A percentile compares a stretch with the other conserved stretches of the same genome.
phyloP scores from a whole-genome alignment of 2,329 filamentous ascomycete species.

The Fusarium robinianum region DNA sequence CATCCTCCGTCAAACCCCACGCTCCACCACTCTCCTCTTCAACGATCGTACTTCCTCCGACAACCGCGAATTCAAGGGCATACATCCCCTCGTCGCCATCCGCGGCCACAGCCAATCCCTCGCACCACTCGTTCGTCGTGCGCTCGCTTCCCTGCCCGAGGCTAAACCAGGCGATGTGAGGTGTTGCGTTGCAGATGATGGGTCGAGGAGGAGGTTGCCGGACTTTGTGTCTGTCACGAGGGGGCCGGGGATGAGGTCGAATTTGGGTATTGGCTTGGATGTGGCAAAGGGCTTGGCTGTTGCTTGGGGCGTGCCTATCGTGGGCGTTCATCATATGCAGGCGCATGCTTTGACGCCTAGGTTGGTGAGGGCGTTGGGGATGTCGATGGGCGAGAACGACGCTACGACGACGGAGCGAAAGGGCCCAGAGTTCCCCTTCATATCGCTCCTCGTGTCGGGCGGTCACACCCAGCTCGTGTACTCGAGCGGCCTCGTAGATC shows the following conservation, averaged over 20 bases:
- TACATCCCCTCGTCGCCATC: conserved; percentile 78
- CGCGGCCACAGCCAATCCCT: conserved; percentile 75
- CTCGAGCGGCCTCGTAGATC: conserved; percentile 68
- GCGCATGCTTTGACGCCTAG: conserved; percentile 90
- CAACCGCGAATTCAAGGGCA: conserved; percentile 73
- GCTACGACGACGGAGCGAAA: not conserved
- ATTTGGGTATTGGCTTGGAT: conserved; percentile 77
- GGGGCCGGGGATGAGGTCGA: conserved; percentile 85
- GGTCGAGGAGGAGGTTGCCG: conserved; percentile 52
- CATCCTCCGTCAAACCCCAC: conserved; percentile 65
- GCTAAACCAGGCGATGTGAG: conserved; percentile 6
- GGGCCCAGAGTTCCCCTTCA: conserved; percentile 74
- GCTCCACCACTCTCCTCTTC: conserved; percentile 67
- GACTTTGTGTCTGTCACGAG: conserved; percentile 90
- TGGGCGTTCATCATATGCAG: conserved; percentile 97
- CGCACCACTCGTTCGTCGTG: conserved; percentile 67
- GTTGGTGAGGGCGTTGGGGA: conserved; percentile 66
- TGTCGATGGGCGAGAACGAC: conserved; percentile 24
- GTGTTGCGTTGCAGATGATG: conserved; percentile 20
- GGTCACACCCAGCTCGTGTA: conserved; percentile 88
- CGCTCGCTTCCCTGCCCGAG: conserved; percentile 58
- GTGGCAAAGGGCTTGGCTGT: conserved; percentile 85
- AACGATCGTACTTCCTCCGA: conserved; percentile 82
- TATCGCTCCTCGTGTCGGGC: conserved; percentile 87
- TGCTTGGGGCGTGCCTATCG: conserved; percentile 79